Conservation (phyloP, 805 yeast genomes). For the Hanseniaspora meyeri region DNA sequence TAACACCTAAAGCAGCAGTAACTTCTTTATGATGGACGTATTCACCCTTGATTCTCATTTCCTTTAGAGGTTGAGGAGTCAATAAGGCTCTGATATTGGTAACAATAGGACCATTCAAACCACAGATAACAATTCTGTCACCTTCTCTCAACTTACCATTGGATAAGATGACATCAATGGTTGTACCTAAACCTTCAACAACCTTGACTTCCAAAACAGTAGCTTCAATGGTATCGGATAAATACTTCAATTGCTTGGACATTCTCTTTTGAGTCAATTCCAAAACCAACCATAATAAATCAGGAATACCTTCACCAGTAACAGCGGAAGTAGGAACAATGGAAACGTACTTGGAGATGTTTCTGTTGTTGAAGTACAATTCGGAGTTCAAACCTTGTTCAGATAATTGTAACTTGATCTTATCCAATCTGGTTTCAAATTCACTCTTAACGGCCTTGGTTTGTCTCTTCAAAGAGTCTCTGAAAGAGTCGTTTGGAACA, state of each 20-base stretch:
- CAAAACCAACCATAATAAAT: slow-evolving; percentile 84
- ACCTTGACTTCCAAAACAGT: slow-evolving; percentile 96
- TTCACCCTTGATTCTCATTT: slow-evolving; percentile 90
- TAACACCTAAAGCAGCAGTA: slow-evolving; percentile 97
- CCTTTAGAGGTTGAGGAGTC: slow-evolving; percentile 96
- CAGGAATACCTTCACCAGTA: slow-evolving; percentile 99
- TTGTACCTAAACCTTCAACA: slow-evolving; percentile 95
- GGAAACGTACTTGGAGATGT: slow-evolving; percentile 84
- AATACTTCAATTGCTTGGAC: slow-evolving; percentile 96
- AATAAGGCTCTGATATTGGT: slow-evolving; percentile 89
- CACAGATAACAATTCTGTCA: slow-evolving; percentile 90
- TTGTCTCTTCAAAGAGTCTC: slow-evolving; percentile 83
- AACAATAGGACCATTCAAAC: slow-evolving; percentile 95
- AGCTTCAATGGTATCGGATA: slow-evolving; percentile 78
- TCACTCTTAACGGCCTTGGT: slow-evolving; percentile 76
- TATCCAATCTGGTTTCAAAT: slow-evolving; percentile 74
- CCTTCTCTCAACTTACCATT: slow-evolving; percentile 93
- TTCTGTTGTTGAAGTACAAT: slow-evolving; percentile 87
- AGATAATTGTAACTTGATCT: slow-evolving; percentile 79
- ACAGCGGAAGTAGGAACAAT: slow-evolving; percentile 98
- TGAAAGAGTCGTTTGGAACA: slow-evolving; percentile 85
- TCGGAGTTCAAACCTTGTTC: slow-evolving; percentile 98
- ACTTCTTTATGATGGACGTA: slow-evolving; percentile 95
- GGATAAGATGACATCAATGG: slow-evolving; percentile 94
- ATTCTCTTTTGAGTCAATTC: slow-evolving; percentile 96